phyloP scores from a whole-genome alignment of 176 grass and related monocot species.

The Carex scoparia region DNA sequence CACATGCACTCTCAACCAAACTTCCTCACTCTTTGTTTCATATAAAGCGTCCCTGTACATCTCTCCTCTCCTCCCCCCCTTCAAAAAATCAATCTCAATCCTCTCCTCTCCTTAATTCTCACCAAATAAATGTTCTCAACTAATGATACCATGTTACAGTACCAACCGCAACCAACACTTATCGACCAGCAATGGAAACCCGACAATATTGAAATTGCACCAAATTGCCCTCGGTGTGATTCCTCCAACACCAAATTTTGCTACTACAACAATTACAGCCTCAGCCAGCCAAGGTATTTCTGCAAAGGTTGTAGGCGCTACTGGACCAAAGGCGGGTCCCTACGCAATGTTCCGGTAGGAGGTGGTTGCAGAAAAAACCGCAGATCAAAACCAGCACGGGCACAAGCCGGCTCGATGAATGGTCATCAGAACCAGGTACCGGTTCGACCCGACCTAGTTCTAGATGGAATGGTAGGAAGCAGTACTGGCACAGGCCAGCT shows the following conservation, averaged over 20 bases:
- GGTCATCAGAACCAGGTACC: constrained; percentile 34
- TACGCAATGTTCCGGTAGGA: constrained; percentile 77
- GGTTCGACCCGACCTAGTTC: constrained; percentile 58
- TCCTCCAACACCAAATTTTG: constrained; percentile 94
- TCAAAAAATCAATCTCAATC: constrained; percentile 9
- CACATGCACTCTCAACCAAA: constrained; percentile 43
- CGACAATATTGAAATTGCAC: constrained; percentile 41
- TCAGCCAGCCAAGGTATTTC: constrained; percentile 91
- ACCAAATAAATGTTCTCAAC: constrained; percentile 42
- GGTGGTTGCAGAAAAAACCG: constrained; percentile 81
- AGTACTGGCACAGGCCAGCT: not conserved
- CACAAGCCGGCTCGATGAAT: constrained; percentile 10
- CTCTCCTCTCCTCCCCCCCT: not conserved
- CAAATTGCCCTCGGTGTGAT: constrained; percentile 79
- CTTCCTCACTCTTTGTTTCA: not conserved
- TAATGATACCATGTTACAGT: constrained; percentile 53
- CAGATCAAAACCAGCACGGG: constrained; percentile 35
- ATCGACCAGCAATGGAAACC: constrained; percentile 59
- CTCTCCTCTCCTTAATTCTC: not conserved
- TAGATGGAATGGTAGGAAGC: constrained; percentile 58
- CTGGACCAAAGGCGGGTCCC: constrained; percentile 95
- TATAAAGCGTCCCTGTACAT: constrained; percentile 19
- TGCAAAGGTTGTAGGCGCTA: constrained; percentile 88
- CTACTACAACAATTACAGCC: constrained; percentile 99
- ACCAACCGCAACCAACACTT: constrained; percentile 34